Evolutionary conservation across 2,329 filamentous ascomycete genomes (phyloP).

Genomic region (Neurospora sp.): DNA sequence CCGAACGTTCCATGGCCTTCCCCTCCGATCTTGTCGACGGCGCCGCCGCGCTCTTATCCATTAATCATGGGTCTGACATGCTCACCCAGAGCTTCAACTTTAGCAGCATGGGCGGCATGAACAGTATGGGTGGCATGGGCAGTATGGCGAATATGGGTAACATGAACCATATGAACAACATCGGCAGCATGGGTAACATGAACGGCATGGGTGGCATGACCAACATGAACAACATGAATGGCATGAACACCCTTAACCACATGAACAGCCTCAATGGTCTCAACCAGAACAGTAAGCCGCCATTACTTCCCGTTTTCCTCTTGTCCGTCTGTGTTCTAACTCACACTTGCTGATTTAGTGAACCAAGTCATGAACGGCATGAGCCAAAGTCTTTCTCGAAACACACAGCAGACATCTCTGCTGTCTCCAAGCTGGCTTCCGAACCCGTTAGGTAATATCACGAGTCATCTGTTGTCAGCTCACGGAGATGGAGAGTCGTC

Average conservation of each 20-base stretch:
- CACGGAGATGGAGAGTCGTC: conserved; percentile 14
- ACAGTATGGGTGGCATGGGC: not conserved
- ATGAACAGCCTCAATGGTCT: not conserved
- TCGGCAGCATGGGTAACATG: not conserved
- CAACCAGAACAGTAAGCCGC: conserved; percentile 7
- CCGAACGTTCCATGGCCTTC: conserved; percentile 11
- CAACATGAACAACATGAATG: not conserved
- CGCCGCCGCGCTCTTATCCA: conserved; percentile 21
- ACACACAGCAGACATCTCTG: conserved; percentile 8
- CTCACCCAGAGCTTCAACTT: conserved; percentile 11
- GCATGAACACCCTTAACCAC: not conserved
- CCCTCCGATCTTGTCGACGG: conserved; percentile 19
- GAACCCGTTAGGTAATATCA: conserved; percentile 11
- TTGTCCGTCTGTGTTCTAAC: conserved; percentile 1
- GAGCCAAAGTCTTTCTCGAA: conserved; percentile 7
- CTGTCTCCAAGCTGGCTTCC: conserved; percentile 8
- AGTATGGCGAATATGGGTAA: not conserved
- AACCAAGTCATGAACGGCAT: conserved; percentile 9
- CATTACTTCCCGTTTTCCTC: not conserved
- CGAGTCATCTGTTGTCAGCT: conserved; percentile 16
- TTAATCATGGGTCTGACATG: conserved; percentile 18
- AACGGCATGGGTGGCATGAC: not conserved
- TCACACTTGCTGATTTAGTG: conserved; percentile 1
- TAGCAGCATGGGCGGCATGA: not conserved
- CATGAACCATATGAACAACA: not conserved